phyloP scores from a whole-genome alignment of 768 basidiomycete species.

The Tylopilus vinaceipallidus region DNA sequence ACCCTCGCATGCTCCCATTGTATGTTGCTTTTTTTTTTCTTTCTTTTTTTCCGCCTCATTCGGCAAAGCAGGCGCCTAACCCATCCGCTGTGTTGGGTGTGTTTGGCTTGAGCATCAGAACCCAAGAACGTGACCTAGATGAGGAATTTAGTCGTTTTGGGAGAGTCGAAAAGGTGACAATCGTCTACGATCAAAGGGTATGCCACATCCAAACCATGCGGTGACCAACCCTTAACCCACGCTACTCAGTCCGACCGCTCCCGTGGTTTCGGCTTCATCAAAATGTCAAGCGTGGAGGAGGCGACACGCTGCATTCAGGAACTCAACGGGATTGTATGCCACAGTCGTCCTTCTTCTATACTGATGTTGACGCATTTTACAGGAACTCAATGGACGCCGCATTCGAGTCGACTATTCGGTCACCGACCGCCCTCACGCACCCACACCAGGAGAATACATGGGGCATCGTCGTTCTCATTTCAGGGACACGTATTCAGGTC shows the following conservation, averaged over 20 bases:
- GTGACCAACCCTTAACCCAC: slow-evolving; percentile 20
- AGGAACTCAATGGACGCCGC: slow-evolving; percentile 94
- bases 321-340: slow-evolving; percentile 85
- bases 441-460: slow-evolving; percentile 98
- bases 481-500: slow-evolving; percentile 44
- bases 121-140: slow-evolving; percentile 89
- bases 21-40: slow-evolving; percentile 38
- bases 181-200: slow-evolving; percentile 96
- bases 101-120: slow-evolving; percentile 97
- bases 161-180: slow-evolving; percentile 90
- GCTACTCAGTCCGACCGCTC: slow-evolving; percentile 80
- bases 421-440: slow-evolving; percentile 89
- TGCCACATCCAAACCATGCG: slow-evolving; percentile 26
- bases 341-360: not conserved
- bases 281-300: slow-evolving; percentile 87
- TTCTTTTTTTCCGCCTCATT: slow-evolving; percentile 32
- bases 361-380: slow-evolving; percentile 11
- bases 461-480: slow-evolving; percentile 66
- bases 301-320: slow-evolving; percentile 85
- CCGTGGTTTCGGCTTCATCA: slow-evolving; percentile 97
- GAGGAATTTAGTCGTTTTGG: slow-evolving; percentile 91
- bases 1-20: slow-evolving; percentile 71
- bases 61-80: slow-evolving; percentile 71
- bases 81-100: slow-evolving; percentile 90
- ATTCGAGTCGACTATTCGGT: slow-evolving; percentile 98